Conservation (phyloP, 257 asterid genomes). For the Solanum tarapatanum region DNA sequence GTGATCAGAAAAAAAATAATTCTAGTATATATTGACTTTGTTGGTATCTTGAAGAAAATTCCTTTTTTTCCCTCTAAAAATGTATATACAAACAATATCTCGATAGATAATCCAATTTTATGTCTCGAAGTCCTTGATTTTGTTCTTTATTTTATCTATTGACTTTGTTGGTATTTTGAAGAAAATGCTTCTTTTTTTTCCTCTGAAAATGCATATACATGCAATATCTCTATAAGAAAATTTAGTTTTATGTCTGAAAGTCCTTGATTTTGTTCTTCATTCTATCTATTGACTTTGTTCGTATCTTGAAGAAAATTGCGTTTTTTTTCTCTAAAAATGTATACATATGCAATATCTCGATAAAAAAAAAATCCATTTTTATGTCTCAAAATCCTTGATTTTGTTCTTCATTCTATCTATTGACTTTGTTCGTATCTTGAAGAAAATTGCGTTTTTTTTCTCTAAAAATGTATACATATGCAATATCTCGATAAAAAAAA, state of each 20-base stretch:
- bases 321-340: neutral
- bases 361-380: neutral
- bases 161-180: neutral
- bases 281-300: neutral
- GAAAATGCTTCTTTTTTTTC: neutral
- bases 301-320: neutral
- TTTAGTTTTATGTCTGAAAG: neutral
- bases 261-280: neutral
- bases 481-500: too few species aligned
- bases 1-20: neutral
- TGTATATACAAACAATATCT: neutral
- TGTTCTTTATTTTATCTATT: neutral
- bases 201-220: neutral
- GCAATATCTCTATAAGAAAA: neutral
- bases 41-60: neutral
- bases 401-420: too few species aligned
- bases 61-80: neutral
- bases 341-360: neutral
- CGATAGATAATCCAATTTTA: neutral
- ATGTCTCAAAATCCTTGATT: neutral
- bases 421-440: too few species aligned
- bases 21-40: neutral
- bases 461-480: too few species aligned
- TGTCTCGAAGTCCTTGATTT: neutral
- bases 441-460: too few species aligned